These are phyloP conservation scores for Brassica rapa DNA, from an alignment of 345 rosid genomes.

Conservation along the genomic window DNA sequence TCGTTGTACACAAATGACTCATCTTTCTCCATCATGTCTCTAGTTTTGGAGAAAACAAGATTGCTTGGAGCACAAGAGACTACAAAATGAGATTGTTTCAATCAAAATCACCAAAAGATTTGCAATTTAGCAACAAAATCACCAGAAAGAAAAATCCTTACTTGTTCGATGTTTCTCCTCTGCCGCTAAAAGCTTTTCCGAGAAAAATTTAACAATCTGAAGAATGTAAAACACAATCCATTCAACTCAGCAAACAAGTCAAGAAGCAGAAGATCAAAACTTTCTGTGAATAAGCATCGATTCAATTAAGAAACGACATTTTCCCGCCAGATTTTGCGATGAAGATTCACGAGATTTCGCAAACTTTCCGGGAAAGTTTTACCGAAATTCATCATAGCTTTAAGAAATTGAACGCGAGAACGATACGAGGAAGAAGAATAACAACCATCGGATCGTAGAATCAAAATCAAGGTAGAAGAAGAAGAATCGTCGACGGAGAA, in stretches of 20 bases:
- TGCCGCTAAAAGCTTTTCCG: not conserved
- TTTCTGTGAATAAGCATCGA: not conserved
- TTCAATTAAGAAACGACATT: not conserved
- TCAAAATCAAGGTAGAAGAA: not conserved
- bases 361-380: not conserved
- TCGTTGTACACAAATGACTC: slow-evolving; percentile 9
- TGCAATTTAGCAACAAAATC: not conserved
- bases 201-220: slow-evolving; percentile 1
- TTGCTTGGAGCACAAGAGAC: not conserved
- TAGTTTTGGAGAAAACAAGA: not conserved
- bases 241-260: not conserved
- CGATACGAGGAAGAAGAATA: slow-evolving; percentile 1
- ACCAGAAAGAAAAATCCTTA: not conserved
- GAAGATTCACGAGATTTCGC: not conserved
- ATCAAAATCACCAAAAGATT: not conserved
- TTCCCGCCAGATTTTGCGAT: slow-evolving; percentile 34
- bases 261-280: not conserved
- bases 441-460: not conserved
- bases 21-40: slow-evolving; percentile 25
- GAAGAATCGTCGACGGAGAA: slow-evolving; percentile 6
- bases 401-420: not conserved
- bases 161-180: not conserved
- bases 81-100: not conserved
- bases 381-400: not conserved
- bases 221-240: slow-evolving; percentile 6